A percentile compares a stretch with the other conserved stretches of the same genome.
These are phyloP conservation scores for Lepidium aucheri DNA, from an alignment of 345 rosid genomes.

Conservation along the genomic window DNA sequence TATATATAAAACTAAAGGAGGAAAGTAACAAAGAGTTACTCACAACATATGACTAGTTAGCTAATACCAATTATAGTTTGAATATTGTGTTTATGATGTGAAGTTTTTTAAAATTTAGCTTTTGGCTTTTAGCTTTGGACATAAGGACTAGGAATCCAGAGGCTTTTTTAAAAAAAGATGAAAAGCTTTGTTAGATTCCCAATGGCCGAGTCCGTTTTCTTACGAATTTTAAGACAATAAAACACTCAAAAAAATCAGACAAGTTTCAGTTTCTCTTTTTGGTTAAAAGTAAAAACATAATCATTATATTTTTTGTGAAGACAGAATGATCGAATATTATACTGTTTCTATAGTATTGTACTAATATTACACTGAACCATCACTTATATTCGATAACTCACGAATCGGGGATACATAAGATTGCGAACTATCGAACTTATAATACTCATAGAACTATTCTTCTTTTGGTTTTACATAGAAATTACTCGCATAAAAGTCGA, in stretches of 20 bases:
- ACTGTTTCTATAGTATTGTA: conserved; percentile 1
- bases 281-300: conserved; percentile 16
- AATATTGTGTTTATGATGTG: neutral
- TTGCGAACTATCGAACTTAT: neutral
- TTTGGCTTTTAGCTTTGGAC: conserved; percentile 11
- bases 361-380: neutral
- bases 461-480: neutral
- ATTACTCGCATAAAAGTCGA: no score
- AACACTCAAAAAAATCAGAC: conserved; percentile 19
- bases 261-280: conserved; percentile 25
- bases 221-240: conserved; percentile 18
- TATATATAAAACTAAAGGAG: neutral
- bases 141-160: conserved; percentile 24
- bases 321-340: neutral
- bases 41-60: neutral
- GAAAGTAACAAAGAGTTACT: conserved; percentile 15
- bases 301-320: conserved; percentile 2
- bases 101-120: conserved; percentile 7
- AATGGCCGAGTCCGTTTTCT: conserved; percentile 25
- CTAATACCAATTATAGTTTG: conserved; percentile 17
- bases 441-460: neutral
- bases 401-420: neutral
- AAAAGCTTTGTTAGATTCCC: conserved; percentile 25
- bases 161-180: neutral
- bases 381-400: conserved; percentile 15